A percentile compares a stretch with the other conserved stretches of the same genome.
These are phyloP conservation scores for Russula dissimulans DNA, from an alignment of 768 basidiomycete species.

Conservation along the genomic window DNA sequence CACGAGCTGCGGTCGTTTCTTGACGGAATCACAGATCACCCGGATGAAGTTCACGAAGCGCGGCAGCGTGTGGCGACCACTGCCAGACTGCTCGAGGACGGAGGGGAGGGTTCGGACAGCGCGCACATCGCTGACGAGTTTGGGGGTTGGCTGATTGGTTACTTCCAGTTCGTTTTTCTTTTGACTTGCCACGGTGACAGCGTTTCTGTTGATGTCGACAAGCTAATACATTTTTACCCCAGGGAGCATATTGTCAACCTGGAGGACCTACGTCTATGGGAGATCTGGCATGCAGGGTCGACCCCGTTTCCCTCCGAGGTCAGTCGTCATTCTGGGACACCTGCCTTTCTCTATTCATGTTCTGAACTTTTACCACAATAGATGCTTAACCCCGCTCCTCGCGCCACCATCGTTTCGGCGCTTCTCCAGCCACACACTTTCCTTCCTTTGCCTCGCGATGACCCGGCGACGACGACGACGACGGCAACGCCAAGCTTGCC, in stretches of 20 bases:
- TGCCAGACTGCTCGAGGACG: background rate
- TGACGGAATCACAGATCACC: slow-evolving; percentile 19
- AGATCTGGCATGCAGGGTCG: slow-evolving; percentile 63
- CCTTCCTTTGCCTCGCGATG: slow-evolving; percentile 10
- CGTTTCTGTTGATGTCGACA: background rate
- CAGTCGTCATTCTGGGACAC: slow-evolving; percentile 5
- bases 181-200: background rate
- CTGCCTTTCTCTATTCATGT: background rate
- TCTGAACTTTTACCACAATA: slow-evolving; percentile 21
- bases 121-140: slow-evolving; percentile 24
- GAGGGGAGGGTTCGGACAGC: background rate
- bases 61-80: background rate
- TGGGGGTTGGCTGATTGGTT: slow-evolving; percentile 39
- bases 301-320: slow-evolving; percentile 64
- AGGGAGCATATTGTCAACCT: slow-evolving; percentile 39
- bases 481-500: slow-evolving; percentile 3
- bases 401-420: slow-evolving; percentile 51
- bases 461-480: background rate
- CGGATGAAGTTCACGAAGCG: background rate
- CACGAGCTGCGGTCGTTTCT: slow-evolving; percentile 35
- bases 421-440: slow-evolving; percentile 52
- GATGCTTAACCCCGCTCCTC: slow-evolving; percentile 63
- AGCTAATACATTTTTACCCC: background rate
- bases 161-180: slow-evolving; percentile 10
- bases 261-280: slow-evolving; percentile 50